Evolutionary conservation across 352 stramenopile species (phyloP).

Genomic region (Saprolegnia diclina): DNA sequence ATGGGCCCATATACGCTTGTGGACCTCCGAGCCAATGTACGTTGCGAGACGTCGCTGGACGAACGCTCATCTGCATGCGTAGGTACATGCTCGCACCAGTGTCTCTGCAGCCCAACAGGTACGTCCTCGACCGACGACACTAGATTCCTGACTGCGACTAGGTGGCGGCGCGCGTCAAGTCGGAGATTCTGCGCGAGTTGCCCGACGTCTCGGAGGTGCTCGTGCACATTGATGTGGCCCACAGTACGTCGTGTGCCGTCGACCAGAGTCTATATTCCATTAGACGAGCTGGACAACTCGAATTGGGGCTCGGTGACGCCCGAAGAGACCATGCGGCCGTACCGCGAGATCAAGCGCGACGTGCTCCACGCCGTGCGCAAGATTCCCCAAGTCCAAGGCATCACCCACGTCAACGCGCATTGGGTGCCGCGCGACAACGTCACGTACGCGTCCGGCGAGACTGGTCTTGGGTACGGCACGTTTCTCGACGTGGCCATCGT

Average conservation of each 20-base stretch:
- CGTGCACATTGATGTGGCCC: conserved; percentile 79
- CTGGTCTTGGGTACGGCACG: conserved; percentile 42
- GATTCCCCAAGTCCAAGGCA: conserved; percentile 64
- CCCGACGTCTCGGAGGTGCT: conserved; percentile 81
- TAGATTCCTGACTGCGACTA: conserved; percentile 25
- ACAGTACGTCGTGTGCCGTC: conserved; percentile 34
- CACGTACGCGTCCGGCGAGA: conserved; percentile 37
- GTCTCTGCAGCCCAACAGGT: conserved; percentile 83
- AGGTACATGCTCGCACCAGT: conserved; percentile 56
- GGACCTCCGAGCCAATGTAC: conserved; percentile 76
- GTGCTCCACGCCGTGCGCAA: conserved; percentile 50
- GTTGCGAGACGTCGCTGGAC: conserved; percentile 20
- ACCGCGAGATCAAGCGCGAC: conserved; percentile 66
- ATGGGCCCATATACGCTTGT: conserved; percentile 86
- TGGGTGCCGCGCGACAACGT: conserved; percentile 37
- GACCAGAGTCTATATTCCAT: conserved; percentile 7
- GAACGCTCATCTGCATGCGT: not conserved
- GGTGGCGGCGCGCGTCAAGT: conserved; percentile 62
- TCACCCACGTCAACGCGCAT: conserved; percentile 78
- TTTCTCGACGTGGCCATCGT: conserved; percentile 76
- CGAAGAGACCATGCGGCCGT: conserved; percentile 65
- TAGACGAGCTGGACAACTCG: conserved; percentile 31
- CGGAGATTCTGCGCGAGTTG: conserved; percentile 58
- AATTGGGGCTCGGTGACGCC: conserved; percentile 32
- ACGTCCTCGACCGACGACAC: not conserved